phyloP scores from a whole-genome alignment of 495 filamentous ascomycete species.

The Cairneyella variabilis region DNA sequence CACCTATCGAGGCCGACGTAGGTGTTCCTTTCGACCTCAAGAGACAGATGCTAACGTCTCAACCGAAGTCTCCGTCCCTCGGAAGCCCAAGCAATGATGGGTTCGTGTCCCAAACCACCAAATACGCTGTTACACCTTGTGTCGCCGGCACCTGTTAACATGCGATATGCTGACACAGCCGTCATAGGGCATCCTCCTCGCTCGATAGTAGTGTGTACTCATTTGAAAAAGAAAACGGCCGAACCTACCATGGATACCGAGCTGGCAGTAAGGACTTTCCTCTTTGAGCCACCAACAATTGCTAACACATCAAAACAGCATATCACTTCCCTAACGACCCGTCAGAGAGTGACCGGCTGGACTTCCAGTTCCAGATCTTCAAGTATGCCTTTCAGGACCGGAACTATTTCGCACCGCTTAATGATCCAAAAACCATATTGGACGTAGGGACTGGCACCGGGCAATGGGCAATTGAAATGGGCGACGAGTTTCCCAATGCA shows the following conservation, averaged over 20 bases:
- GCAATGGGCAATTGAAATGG: conserved; percentile 62
- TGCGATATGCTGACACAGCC: too few species aligned
- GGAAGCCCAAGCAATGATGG: too few species aligned
- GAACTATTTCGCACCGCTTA: conserved; percentile 56
- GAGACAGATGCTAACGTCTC: not conserved
- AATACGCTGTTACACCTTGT: too few species aligned
- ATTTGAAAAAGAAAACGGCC: conserved; percentile 56
- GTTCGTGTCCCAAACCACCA: too few species aligned
- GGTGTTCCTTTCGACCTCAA: not conserved
- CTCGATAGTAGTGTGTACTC: conserved; percentile 37
- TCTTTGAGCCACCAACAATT: not conserved
- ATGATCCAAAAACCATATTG: conserved; percentile 52
- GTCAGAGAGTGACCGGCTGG: conserved; percentile 45
- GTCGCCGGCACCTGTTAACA: too few species aligned
- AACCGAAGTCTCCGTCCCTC: too few species aligned
- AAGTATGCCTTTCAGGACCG: conserved; percentile 47
- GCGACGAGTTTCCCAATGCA: conserved; percentile 32
- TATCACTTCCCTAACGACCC: conserved; percentile 61
- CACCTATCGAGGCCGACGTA: conserved; percentile 11
- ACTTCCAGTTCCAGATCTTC: conserved; percentile 59
- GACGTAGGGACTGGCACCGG: conserved; percentile 69
- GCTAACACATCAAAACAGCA: conserved; percentile 26
- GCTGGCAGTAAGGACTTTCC: conserved; percentile 31
- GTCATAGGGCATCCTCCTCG: too few species aligned
- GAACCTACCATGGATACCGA: conserved; percentile 58